Percentiles rank a stretch among this genome's conserved stretches.
phyloP scores from a whole-genome alignment of 352 stramenopile species.

The Pythium sp. region DNA sequence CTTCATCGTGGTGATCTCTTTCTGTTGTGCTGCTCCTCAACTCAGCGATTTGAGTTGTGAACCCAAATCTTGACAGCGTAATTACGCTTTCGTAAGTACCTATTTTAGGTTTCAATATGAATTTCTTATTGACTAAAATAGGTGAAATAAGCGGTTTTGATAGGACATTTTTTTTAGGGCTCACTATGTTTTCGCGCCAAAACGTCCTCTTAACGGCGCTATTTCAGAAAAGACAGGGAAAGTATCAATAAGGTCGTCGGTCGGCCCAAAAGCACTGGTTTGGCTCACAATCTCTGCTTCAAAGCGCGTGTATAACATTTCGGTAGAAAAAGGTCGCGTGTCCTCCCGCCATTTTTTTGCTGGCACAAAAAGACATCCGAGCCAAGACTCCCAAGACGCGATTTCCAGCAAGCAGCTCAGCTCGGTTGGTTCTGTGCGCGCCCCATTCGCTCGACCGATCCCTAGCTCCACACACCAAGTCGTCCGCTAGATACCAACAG shows the following conservation, averaged over 20 bases:
- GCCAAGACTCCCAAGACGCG: background rate
- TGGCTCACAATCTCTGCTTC: background rate
- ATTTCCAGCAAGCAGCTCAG: background rate
- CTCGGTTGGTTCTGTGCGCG: background rate
- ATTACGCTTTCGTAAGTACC: no score
- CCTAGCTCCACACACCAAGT: background rate
- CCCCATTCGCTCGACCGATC: background rate
- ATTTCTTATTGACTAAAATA: no score
- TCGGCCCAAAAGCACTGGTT: background rate
- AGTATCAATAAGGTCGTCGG: background rate
- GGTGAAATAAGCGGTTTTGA: no score
- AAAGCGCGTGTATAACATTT: background rate
- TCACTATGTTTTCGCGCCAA: background rate
- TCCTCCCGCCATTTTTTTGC: slow-evolving; percentile 1
- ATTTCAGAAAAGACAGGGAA: background rate
- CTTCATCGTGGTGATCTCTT: background rate
- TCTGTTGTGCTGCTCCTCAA: background rate
- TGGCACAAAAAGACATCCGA: background rate
- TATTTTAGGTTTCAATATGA: no score
- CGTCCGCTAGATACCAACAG: background rate
- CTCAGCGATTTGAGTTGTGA: no score
- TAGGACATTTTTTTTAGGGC: no score
- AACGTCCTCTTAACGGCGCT: background rate
- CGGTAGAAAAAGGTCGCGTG: background rate
- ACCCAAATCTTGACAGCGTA: background rate